Evolutionary conservation across 2,329 filamentous ascomycete species (phyloP).

Genomic region (Diaporthe citriasiana): DNA sequence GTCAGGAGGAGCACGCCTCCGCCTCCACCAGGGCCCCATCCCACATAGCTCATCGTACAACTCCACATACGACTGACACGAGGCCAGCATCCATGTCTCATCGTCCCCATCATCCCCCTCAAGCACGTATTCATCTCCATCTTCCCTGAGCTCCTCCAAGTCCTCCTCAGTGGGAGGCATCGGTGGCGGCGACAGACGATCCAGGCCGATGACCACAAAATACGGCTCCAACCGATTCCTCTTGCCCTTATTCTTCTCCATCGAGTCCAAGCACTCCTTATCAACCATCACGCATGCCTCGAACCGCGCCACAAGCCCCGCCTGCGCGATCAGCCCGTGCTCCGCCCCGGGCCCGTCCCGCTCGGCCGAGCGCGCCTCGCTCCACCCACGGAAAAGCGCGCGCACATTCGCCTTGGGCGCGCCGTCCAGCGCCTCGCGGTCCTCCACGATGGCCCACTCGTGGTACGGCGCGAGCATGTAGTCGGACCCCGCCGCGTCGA

Average conservation of each 20-base stretch:
- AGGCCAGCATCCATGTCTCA: neutral
- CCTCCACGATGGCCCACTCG: too few species aligned
- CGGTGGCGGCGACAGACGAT: neutral
- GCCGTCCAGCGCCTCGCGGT: too few species aligned
- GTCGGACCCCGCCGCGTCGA: too few species aligned
- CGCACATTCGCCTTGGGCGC: too few species aligned
- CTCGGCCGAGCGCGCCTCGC: too few species aligned
- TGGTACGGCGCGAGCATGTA: too few species aligned
- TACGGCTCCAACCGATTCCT: neutral
- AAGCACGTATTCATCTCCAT: neutral
- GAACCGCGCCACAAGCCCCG: neutral
- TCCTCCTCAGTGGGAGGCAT: neutral
- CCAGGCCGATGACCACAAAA: conserved; percentile 3
- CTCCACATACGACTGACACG: neutral
- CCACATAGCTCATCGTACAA: neutral
- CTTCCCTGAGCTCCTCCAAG: neutral
- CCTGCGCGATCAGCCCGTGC: neutral
- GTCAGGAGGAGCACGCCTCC: neutral
- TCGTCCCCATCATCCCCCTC: neutral
- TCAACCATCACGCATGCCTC: neutral
- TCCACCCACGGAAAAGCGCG: too few species aligned
- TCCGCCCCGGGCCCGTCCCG: too few species aligned
- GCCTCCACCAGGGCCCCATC: conserved; percentile 1
- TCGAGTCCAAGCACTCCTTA: neutral
- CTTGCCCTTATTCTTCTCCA: neutral